Conservation (phyloP, 2,329 filamentous ascomycete genomes). For the Penicillium sp. region DNA sequence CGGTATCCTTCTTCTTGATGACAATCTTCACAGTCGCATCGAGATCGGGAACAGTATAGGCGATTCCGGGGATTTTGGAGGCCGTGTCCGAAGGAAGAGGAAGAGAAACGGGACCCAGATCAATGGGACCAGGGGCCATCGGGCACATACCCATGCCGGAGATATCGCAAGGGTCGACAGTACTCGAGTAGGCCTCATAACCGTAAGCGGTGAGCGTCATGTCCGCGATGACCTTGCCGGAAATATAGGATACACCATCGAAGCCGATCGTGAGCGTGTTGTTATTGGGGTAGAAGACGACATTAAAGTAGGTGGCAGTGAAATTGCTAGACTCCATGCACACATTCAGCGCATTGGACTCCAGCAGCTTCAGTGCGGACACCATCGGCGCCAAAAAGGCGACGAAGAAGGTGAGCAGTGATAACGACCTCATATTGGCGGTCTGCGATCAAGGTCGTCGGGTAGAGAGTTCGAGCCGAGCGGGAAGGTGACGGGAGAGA, state of each 20-base stretch:
- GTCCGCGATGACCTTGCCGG: constrained; percentile 77
- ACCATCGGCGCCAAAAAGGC: constrained; percentile 49
- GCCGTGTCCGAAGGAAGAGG: constrained; percentile 58
- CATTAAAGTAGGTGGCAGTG: constrained; percentile 83
- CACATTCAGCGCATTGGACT: constrained; percentile 78
- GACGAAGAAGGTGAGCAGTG: constrained; percentile 36
- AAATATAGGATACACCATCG: constrained; percentile 77
- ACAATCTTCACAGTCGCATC: constrained; percentile 81
- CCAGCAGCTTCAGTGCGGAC: constrained; percentile 66
- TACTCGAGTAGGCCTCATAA: constrained; percentile 65
- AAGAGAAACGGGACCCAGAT: constrained; percentile 67
- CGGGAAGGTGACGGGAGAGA: constrained; percentile 12
- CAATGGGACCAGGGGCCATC: constrained; percentile 81
- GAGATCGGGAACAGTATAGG: constrained; percentile 85
- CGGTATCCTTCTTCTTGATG: constrained; percentile 68
- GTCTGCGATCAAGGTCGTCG: constrained; percentile 3
- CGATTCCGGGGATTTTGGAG: constrained; percentile 72
- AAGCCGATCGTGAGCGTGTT: constrained; percentile 70
- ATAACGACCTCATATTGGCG: constrained; percentile 35
- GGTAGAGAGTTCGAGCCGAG: constrained; percentile 9
- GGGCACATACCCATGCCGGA: constrained; percentile 76
- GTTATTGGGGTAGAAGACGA: constrained; percentile 65
- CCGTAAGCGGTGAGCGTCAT: constrained; percentile 79
- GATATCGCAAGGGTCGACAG: constrained; percentile 72
- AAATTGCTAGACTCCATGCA: constrained; percentile 84